phyloP scores from a whole-genome alignment of 2,329 filamentous ascomycete genomes.

The Colletotrichum somersetense region DNA sequence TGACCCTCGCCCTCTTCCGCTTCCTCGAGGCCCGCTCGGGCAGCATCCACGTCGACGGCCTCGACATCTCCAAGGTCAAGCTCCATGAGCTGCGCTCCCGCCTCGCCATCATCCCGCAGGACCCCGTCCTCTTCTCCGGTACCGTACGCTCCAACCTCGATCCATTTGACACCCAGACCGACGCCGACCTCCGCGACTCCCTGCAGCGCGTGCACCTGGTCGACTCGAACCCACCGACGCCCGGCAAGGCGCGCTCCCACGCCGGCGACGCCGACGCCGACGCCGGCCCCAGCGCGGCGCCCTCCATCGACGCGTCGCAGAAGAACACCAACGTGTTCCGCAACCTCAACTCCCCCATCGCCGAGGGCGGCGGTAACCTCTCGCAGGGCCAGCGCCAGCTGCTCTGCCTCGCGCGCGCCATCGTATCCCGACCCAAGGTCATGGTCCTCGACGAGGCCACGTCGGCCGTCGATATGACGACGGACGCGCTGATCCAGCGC shows the following conservation, averaged over 20 bases:
- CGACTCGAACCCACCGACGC: slow-evolving; percentile 56
- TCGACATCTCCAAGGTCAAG: slow-evolving; percentile 80
- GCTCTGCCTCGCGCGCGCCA: slow-evolving; percentile 79
- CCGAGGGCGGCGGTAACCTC: slow-evolving; percentile 80
- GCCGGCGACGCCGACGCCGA: background rate
- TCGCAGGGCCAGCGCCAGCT: slow-evolving; percentile 83
- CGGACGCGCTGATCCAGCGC: slow-evolving; percentile 79
- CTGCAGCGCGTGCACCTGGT: slow-evolving; percentile 79
- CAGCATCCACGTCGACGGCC: slow-evolving; percentile 76
- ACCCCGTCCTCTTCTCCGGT: slow-evolving; percentile 85
- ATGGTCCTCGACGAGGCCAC: slow-evolving; percentile 88
- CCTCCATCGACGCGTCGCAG: slow-evolving; percentile 46
- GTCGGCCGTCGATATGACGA: slow-evolving; percentile 82
- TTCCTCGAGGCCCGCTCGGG: slow-evolving; percentile 79
- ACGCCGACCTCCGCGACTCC: slow-evolving; percentile 77
- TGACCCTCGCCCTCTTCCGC: slow-evolving; percentile 82
- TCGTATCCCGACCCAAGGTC: slow-evolving; percentile 78
- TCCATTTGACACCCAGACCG: slow-evolving; percentile 77
- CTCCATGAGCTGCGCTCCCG: slow-evolving; percentile 79
- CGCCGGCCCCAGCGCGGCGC: slow-evolving; percentile 46
- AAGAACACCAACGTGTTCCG: slow-evolving; percentile 76
- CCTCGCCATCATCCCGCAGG: slow-evolving; percentile 83
- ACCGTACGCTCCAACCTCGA: slow-evolving; percentile 83
- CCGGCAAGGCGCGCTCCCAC: slow-evolving; percentile 54
- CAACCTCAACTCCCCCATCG: slow-evolving; percentile 72